These are phyloP conservation scores for Zymoseptoria pseudotritici DNA, from an alignment of 2,329 filamentous ascomycete species.

Conservation along the genomic window DNA sequence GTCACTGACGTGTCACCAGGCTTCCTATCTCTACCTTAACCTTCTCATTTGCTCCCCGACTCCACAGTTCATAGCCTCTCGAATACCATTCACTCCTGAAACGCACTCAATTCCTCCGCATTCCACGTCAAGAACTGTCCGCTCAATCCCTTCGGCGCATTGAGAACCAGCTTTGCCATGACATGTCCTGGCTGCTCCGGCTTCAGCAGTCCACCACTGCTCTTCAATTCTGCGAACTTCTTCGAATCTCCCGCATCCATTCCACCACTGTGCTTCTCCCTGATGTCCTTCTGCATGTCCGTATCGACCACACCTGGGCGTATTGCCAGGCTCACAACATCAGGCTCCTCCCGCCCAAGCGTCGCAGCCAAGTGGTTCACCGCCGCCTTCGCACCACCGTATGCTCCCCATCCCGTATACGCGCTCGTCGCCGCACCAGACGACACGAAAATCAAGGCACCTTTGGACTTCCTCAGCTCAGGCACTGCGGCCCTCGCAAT, in stretches of 20 bases:
- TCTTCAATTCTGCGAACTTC: conserved; percentile 63
- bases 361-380: conserved; percentile 72
- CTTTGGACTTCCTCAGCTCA: conserved; percentile 59
- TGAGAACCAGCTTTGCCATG: conserved; percentile 68
- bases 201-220: conserved; percentile 63
- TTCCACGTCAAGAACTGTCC: conserved; percentile 66
- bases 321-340: conserved; percentile 64
- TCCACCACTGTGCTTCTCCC: conserved; percentile 58
- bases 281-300: conserved; percentile 77
- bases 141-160: conserved; percentile 58
- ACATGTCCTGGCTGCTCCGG: conserved; percentile 2
- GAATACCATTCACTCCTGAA: conserved; percentile 18
- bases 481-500: conserved; percentile 70
- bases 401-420: conserved; percentile 69
- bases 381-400: conserved; percentile 76
- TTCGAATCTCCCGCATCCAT: conserved; percentile 53
- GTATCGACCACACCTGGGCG: conserved; percentile 80
- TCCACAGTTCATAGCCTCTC: neutral
- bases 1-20: neutral
- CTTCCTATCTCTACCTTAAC: neutral
- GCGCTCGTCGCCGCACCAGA: conserved; percentile 64
- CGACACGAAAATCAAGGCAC: conserved; percentile 69
- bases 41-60: neutral
- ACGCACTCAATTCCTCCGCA: conserved; percentile 26
- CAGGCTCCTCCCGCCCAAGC: conserved; percentile 67